Evolutionary conservation across 192 early-diverging fungal species (phyloP), one percentile per base, ranked within the genome.

Genomic region (Mortierella hygrophila): DNA sequence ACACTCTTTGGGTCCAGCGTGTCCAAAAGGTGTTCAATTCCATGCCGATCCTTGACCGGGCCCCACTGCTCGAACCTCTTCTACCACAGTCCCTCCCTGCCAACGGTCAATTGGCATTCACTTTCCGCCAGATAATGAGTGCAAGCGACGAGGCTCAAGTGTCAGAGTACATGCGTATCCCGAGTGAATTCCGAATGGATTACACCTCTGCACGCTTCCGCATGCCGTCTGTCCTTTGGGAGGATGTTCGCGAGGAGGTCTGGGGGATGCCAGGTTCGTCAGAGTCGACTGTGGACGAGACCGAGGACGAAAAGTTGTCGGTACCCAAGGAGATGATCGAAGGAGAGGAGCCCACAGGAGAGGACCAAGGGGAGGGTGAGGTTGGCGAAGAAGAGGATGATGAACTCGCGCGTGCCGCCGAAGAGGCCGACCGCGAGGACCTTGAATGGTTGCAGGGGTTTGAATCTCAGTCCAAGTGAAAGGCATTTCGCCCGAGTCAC

Each of bases 161-260:
- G 3, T 77, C 68, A 11, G 83, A 86, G 75, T 86, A 86, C 38
- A 75, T 76, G 73, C 68, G 65, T 7, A 80, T 81, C 21, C 78
- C 78, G 16, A 86, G 84, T 38, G 72, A 86, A 10, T 81, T 74
- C 40, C 74, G 83, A 1, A 86, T 86, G 74, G 83, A 81, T 26
- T 86, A 86, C 32, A 86, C 78, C 1, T 72, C 76, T 7, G 75
- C 84, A 6, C 78, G 84, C 10, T 81, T 86, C 76, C 37, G 84
- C 47, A 77, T 81, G 79, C 84, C 84, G 29, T 81, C 84, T 42
- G 72, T 86, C 10, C 46, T 86, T 1, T 86, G 84, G 84, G 71
- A 86, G 5, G 84, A 86, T 74, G 84, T 78, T 6, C 70, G 84
- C 5, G 68, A 81, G 18, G 32, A 74, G 44, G 84, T 81, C 8